A percentile compares a stretch with the other conserved stretches of the same genome.
phyloP scores from a whole-genome alignment of 257 asterid species.

The Ophiorrhiza pumila region DNA sequence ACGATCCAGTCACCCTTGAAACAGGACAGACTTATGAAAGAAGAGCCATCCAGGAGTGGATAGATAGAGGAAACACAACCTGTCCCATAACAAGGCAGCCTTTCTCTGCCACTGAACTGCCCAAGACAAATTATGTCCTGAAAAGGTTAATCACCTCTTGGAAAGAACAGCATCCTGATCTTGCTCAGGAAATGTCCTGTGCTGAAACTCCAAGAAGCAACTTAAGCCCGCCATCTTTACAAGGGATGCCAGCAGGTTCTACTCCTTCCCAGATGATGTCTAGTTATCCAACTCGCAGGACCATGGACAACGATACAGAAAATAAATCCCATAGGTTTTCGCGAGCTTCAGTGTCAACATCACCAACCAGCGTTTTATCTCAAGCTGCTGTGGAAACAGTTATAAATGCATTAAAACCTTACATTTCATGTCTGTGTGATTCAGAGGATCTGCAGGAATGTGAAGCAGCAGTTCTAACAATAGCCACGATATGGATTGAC shows the following conservation, averaged over 20 bases:
- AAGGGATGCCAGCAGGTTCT: slow-evolving; percentile 31
- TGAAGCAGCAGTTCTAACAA: slow-evolving; percentile 54
- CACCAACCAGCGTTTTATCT: slow-evolving; percentile 61
- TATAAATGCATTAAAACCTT: slow-evolving; percentile 55
- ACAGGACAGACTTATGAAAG: slow-evolving; percentile 89
- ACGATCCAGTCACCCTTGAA: slow-evolving; percentile 82
- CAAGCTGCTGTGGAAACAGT: slow-evolving; percentile 64
- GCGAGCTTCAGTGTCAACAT: slow-evolving; percentile 45
- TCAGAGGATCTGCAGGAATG: slow-evolving; percentile 83
- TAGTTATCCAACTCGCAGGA: slow-evolving; percentile 27
- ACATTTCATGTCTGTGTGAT: slow-evolving; percentile 57
- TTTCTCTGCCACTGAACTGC: slow-evolving; percentile 60
- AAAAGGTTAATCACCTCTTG: slow-evolving; percentile 75
- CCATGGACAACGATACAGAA: slow-evolving; percentile 30
- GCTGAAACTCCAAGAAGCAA: slow-evolving; percentile 45
- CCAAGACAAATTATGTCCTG: slow-evolving; percentile 79
- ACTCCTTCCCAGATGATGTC: slow-evolving; percentile 23
- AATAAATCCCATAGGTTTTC: slow-evolving; percentile 51
- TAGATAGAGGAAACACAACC: slow-evolving; percentile 73
- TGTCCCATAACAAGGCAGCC: slow-evolving; percentile 86
- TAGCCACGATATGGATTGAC: slow-evolving; percentile 60
- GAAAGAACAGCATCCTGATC: slow-evolving; percentile 81
- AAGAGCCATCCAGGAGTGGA: slow-evolving; percentile 89
- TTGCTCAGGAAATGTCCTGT: slow-evolving; percentile 62
- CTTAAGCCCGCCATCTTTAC: slow-evolving; percentile 27